Base-by-base conservation (phyloP, 352 stramenopile species). In the Pythium dissotocum region DNA sequence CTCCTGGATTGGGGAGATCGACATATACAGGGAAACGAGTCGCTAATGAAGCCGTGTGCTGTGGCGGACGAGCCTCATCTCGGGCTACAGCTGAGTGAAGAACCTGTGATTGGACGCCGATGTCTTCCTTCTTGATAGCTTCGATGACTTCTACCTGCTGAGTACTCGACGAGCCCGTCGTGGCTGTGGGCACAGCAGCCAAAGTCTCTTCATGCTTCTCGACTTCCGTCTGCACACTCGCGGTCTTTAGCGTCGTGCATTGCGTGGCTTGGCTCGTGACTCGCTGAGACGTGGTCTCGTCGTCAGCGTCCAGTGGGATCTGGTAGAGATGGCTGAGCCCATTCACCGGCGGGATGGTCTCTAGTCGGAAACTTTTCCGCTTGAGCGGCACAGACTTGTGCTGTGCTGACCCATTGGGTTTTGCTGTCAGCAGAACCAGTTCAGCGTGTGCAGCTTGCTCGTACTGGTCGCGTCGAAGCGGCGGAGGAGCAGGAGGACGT, bases 11-110 rank as follows among this genome's bases (percentile, higher is more conserved):
- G 28, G 58, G 35, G 10, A 71, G 52, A 49, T 72, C 59, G n/a
- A 72, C 66, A 32, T 59, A 64, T 10, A 72, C 66, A 36, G 66
- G 66, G 18, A 72, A 72, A 14, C 66, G 66, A 48, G n/a, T 24
- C 7, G 33, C 13, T 12, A 71, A 9, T 13, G 51, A 61, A 0
- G 56, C 38, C 10, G 10, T 10, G 14, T 16, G 13, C 14, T 46
- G 38, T n/a, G 38, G 38, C 5, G 14, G 10, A 2, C 9, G 38
- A 9, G 0, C 14, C n/a, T 61, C 40, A 40, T 55, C 49, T 14
- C n/a, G 49, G 24, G 49, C 49, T n/a, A 9, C 24, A 9, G 49
- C 49, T 12, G 33, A 18, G 24, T 51, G 16, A 10, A 26, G 4
- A 18, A 6, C 28, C 14, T 51, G 16, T 28, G 26, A 9, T 28